Conservation (phyloP, 1,284 basidiomycete species). For the Papiliotrema flavescens region DNA sequence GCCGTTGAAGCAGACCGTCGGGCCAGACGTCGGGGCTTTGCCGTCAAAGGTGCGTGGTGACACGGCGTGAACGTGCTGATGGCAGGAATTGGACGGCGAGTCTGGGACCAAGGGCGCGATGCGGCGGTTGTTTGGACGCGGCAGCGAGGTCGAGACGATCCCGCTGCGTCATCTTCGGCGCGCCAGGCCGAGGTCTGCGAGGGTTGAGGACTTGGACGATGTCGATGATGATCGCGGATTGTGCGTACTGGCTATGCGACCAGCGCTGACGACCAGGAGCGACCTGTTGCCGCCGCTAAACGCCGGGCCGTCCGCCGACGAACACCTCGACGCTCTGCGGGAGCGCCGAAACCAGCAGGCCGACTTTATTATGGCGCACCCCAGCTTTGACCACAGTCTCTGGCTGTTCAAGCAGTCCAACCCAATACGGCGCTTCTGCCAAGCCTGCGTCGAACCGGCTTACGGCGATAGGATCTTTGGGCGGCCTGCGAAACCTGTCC, state of each 20-base stretch:
- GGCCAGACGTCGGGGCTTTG: constrained; percentile 56
- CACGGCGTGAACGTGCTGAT: constrained; percentile 21
- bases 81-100: neutral
- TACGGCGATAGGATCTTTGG: constrained; percentile 83
- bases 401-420: constrained; percentile 87
- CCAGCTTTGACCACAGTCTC: constrained; percentile 84
- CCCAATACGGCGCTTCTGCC: constrained; percentile 69
- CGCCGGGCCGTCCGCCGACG: constrained; percentile 33
- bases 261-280: constrained; percentile 22
- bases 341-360: constrained; percentile 78
- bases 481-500: constrained; percentile 60
- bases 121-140: constrained; percentile 1
- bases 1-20: constrained; percentile 69
- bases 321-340: constrained; percentile 57
- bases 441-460: constrained; percentile 76
- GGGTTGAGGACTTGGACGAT: constrained; percentile 22
- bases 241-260: constrained; percentile 14
- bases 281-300: constrained; percentile 40
- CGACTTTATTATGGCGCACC: constrained; percentile 84
- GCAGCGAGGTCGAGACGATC: constrained; percentile 6
- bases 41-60: neutral
- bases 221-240: constrained; percentile 37
- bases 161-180: constrained; percentile 9
- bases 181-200: constrained; percentile 9
- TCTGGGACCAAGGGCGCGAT: constrained; percentile 2